These are phyloP conservation scores for Zygosaccharomyces bisporus DNA, from an alignment of 805 yeast genomes.

Conservation along the genomic window DNA sequence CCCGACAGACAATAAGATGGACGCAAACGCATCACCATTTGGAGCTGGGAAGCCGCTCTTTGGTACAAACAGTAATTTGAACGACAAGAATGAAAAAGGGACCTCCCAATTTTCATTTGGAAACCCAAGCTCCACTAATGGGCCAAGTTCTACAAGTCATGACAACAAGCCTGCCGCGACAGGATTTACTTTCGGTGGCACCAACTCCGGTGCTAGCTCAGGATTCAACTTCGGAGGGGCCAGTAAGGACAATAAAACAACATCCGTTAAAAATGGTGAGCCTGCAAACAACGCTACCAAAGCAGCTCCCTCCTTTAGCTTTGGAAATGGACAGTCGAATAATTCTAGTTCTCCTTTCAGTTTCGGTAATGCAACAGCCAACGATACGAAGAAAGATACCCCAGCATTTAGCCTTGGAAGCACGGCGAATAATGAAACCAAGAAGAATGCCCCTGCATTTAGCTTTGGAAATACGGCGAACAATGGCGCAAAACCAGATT, in stretches of 20 bases:
- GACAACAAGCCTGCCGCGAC: constrained; percentile 7
- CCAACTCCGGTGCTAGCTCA: not conserved
- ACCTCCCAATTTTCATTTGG: constrained; percentile 4
- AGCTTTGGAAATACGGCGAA: constrained; percentile 5
- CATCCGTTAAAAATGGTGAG: constrained; percentile 4
- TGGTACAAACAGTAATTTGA: not conserved
- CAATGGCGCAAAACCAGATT: too few relatives aligned
- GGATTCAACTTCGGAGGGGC: constrained; percentile 3
- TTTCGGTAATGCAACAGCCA: constrained; percentile 4
- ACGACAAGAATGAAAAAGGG: constrained; percentile 1
- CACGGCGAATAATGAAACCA: constrained; percentile 7
- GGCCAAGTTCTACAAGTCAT: constrained; percentile 1
- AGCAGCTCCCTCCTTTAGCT: constrained; percentile 2
- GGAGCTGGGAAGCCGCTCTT: constrained; percentile 4
- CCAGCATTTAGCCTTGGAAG: constrained; percentile 5
- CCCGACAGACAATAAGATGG: not conserved
- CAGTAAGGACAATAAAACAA: not conserved
- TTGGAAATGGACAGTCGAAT: not conserved
- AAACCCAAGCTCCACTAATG: not conserved
- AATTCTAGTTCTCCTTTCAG: not conserved
- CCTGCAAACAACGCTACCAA: not conserved
- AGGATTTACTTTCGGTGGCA: constrained; percentile 9
- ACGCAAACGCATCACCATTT: constrained; percentile 1
- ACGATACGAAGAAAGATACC: constrained; percentile 6
- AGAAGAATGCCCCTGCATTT: constrained; percentile 5